These are phyloP conservation scores for Punica granatum DNA, from an alignment of 345 rosid genomes.

Conservation along the genomic window DNA sequence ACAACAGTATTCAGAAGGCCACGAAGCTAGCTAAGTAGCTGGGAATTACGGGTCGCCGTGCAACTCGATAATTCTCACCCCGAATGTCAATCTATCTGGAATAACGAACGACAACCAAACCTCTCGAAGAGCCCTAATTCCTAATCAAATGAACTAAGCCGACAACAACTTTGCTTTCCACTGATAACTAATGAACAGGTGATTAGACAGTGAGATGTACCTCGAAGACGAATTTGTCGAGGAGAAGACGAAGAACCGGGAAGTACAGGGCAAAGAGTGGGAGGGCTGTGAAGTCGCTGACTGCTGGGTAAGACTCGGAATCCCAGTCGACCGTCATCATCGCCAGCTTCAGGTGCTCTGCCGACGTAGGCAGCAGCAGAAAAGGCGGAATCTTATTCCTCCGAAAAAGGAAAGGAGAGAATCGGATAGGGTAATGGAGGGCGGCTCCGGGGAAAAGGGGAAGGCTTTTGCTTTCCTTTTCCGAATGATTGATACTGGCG, in stretches of 20 bases:
- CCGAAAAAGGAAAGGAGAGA: too few species aligned
- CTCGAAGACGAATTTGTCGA: constrained; percentile 38
- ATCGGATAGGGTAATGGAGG: too few species aligned
- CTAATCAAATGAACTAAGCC: too few species aligned
- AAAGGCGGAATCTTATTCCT: not conserved
- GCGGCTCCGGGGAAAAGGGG: too few species aligned
- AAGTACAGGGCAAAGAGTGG: constrained; percentile 34
- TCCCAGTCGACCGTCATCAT: constrained; percentile 30
- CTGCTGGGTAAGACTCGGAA: constrained; percentile 31
- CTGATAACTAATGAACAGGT: too few species aligned
- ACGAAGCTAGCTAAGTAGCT: not conserved
- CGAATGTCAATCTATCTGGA: not conserved
- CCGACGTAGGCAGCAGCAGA: not conserved
- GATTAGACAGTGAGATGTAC: constrained; percentile 15
- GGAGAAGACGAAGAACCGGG: constrained; percentile 27
- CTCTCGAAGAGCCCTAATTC: too few species aligned
- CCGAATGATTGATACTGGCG: too few species aligned
- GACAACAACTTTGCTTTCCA: too few species aligned
- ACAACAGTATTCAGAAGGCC: constrained; percentile 5
- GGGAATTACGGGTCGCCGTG: not conserved
- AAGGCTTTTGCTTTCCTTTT: too few species aligned
- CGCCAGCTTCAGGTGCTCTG: not conserved
- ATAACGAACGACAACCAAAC: too few species aligned
- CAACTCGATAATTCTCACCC: not conserved
- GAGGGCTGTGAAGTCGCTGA: constrained; percentile 22